Percentiles rank a stretch among this genome's conserved stretches.
Conservation (phyloP, 2,329 filamentous ascomycete species). For the Pezicula carpinea region DNA sequence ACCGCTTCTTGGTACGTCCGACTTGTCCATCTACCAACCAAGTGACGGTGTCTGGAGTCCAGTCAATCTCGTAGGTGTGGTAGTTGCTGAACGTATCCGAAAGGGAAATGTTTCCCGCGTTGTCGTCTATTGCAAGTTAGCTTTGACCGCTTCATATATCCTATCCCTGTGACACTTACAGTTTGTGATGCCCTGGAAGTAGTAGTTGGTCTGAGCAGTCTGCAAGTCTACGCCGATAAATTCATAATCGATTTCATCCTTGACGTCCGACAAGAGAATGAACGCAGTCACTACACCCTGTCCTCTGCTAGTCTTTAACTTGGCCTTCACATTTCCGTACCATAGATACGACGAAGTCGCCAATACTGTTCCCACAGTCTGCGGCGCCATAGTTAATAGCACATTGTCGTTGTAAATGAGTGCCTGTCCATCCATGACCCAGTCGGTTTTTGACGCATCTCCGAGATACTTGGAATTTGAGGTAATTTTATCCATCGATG, state of each 20-base stretch:
- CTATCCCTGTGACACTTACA: slow-evolving; percentile 55
- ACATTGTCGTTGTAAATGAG: slow-evolving; percentile 63
- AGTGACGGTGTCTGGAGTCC: slow-evolving; percentile 79
- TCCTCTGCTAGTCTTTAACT: slow-evolving; percentile 78
- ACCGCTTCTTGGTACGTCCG: slow-evolving; percentile 68
- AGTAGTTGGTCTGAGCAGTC: slow-evolving; percentile 89
- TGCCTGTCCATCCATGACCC: slow-evolving; percentile 80
- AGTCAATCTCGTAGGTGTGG: slow-evolving; percentile 91
- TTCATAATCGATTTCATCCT: slow-evolving; percentile 98
- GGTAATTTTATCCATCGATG: slow-evolving; percentile 63
- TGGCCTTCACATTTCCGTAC: slow-evolving; percentile 91
- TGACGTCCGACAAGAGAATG: slow-evolving; percentile 90
- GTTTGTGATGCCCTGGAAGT: slow-evolving; percentile 87
- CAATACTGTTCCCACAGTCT: slow-evolving; percentile 82
- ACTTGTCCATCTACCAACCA: slow-evolving; percentile 84
- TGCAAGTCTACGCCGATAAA: slow-evolving; percentile 78
- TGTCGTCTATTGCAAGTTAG: slow-evolving; percentile 53
- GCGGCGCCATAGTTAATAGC: slow-evolving; percentile 82
- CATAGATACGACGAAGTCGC: slow-evolving; percentile 85
- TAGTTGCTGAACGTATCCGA: slow-evolving; percentile 70
- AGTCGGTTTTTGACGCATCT: slow-evolving; percentile 73
- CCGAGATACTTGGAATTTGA: slow-evolving; percentile 81
- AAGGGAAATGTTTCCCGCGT: slow-evolving; percentile 66
- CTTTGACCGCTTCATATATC: background rate
- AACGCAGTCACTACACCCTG: slow-evolving; percentile 94